Evolutionary conservation across 345 rosid genomes (phyloP).

Genomic region (Stellera chamaejasme): DNA sequence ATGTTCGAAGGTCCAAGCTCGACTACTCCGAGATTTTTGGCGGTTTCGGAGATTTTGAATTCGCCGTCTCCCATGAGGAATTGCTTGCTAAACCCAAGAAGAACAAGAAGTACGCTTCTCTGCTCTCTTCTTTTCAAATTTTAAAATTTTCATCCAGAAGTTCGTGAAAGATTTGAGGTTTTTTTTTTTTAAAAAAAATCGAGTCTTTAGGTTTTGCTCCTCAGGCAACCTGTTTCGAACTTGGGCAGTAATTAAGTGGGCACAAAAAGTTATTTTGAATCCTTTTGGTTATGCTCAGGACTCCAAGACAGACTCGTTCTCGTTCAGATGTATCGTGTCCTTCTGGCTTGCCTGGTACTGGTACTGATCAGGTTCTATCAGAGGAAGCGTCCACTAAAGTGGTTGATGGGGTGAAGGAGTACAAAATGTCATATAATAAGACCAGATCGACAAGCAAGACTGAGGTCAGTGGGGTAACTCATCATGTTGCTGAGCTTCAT

Average conservation of each 20-base stretch:
- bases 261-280: slow-evolving; percentile 4
- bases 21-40: slow-evolving; percentile 79
- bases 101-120: slow-evolving; percentile 11
- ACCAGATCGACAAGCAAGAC: slow-evolving; percentile 27
- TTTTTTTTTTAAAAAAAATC: no score
- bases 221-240: no score
- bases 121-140: neutral
- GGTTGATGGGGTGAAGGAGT: slow-evolving; percentile 40
- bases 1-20: slow-evolving; percentile 46
- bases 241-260: slow-evolving; percentile 1
- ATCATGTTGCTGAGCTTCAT: slow-evolving; percentile 37
- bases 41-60: slow-evolving; percentile 46
- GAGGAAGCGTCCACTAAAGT: slow-evolving; percentile 26
- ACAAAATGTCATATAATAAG: slow-evolving; percentile 41
- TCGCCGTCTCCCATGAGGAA: slow-evolving; percentile 47
- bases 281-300: slow-evolving; percentile 23
- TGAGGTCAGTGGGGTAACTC: slow-evolving; percentile 32
- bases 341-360: slow-evolving; percentile 15
- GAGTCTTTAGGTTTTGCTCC: no score
- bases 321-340: slow-evolving; percentile 12
- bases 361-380: slow-evolving; percentile 24
- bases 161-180: no score
- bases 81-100: slow-evolving; percentile 33
- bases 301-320: slow-evolving; percentile 24
- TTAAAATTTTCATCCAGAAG: neutral